Conservation (phyloP, 1,139 yeast species). For the Hemisphaericaspora xylanilytica region DNA sequence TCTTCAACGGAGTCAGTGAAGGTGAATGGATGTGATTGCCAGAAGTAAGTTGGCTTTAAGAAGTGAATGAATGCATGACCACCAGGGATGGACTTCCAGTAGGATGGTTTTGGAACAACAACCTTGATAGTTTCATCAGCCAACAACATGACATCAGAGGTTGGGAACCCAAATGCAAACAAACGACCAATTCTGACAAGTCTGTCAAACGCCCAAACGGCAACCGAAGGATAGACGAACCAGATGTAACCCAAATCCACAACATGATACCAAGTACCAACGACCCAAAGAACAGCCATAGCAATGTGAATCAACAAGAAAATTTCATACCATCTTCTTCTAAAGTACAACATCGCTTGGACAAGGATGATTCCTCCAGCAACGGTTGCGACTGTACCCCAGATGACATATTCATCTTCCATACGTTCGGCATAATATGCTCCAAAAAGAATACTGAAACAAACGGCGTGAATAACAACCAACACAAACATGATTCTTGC, state of each 20-base stretch:
- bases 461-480: constrained; percentile 28
- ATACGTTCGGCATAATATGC: constrained; percentile 36
- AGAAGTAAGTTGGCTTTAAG: constrained; percentile 32
- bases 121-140: constrained; percentile 42
- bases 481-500: constrained; percentile 28
- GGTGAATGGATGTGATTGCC: constrained; percentile 47
- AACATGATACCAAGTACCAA: constrained; percentile 45
- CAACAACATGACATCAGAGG: constrained; percentile 31
- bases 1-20: constrained; percentile 25
- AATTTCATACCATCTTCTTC: constrained; percentile 44
- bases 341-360: constrained; percentile 39
- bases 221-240: constrained; percentile 38
- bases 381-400: constrained; percentile 34
- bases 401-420: constrained; percentile 38
- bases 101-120: constrained; percentile 36
- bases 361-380: constrained; percentile 33
- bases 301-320: constrained; percentile 43
- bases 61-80: constrained; percentile 54
- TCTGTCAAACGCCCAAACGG: constrained; percentile 47
- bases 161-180: constrained; percentile 37
- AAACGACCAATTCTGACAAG: constrained; percentile 34
- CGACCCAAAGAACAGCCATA: constrained; percentile 40
- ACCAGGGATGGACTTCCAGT: constrained; percentile 47
- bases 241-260: constrained; percentile 38
- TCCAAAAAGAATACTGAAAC: constrained; percentile 32